Evolutionary conservation across 2,329 filamentous ascomycete species (phyloP).

Genomic region (Colletotrichum tanaceti): DNA sequence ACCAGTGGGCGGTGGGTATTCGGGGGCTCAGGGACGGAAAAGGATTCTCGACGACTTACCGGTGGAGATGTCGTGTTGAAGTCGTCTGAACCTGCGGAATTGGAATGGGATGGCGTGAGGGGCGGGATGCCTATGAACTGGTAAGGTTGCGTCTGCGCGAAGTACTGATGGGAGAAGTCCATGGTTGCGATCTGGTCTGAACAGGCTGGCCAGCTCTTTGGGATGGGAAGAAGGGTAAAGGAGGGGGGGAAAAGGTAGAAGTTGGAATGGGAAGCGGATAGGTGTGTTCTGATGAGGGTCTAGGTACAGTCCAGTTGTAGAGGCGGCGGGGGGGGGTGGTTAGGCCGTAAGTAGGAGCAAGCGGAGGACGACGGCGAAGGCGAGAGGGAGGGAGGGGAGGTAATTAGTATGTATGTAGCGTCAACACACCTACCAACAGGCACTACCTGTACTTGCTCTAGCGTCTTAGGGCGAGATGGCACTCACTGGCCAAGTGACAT

Average conservation of each 20-base stretch:
- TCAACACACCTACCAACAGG: not conserved
- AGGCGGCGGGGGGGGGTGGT: conserved; percentile 5
- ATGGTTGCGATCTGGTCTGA: conserved; percentile 49
- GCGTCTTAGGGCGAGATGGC: conserved; percentile 21
- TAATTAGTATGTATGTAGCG: conserved; percentile 8
- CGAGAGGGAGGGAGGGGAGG: conserved; percentile 4
- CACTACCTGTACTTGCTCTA: conserved; percentile 4
- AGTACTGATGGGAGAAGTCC: conserved; percentile 67
- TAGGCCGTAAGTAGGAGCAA: not conserved
- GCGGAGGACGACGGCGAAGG: not conserved
- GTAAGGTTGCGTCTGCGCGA: conserved; percentile 61
- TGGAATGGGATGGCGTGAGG: conserved; percentile 66
- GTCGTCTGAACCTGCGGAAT: conserved; percentile 66
- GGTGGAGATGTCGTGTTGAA: conserved; percentile 66
- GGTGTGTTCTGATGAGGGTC: conserved; percentile 39
- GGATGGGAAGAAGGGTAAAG: conserved; percentile 7
- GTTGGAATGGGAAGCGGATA: conserved; percentile 27
- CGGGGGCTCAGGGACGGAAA: conserved; percentile 39
- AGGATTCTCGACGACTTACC: conserved; percentile 55
- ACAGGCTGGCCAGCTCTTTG: conserved; percentile 15
- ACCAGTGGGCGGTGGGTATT: conserved; percentile 45
- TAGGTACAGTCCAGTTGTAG: conserved; percentile 18
- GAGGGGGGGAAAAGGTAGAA: conserved; percentile 1
- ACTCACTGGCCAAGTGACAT: conserved; percentile 15
- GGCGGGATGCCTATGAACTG: conserved; percentile 66